Evolutionary conservation across 2,329 filamentous ascomycete genomes (phyloP), one percentile per base, ranked within the genome.

Genomic region (Tolypocladium ophioglossoides): DNA sequence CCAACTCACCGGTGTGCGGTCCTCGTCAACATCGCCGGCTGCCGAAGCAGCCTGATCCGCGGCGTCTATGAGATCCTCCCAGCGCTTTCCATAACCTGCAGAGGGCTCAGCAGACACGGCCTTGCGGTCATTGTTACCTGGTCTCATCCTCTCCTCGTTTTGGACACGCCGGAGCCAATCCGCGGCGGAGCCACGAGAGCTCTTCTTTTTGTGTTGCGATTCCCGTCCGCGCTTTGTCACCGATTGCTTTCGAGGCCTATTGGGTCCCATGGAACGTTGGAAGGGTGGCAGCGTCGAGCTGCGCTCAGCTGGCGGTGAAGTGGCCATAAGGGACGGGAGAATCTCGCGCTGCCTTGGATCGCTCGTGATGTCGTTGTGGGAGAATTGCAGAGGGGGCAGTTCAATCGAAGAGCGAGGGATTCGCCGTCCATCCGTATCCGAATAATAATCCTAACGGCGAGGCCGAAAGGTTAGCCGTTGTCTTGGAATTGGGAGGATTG

Each of bases 41-140:
- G 91, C 91, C 57, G 90, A 96, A 35, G 92, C 91, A 53, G 80
- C 72, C 54, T 74, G 71, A 56, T 73, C 72, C 39, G 89, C 92
- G 52, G 92, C 92, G 70, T 96, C 91, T 60, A 97, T 95, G 57
- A 97, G 78, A 70, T 97, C 92, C 70, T 96, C 90, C 94, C 92
- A 97, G 64, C 92, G 81, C 73, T 94, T 95, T 60, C 89, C 91
- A 71, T 88, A 87, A 56, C 87, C 86, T 22, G 82, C 84, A 54
- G 86, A 82, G 27, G 91, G 91, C 70, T 96, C 92, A 44, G 89
- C 89, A 18, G 90, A 95, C 61, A 88, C 81, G 54, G 90, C 89
- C 72, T 96, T 95, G 58, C 89, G 82, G 63, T 89, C 84, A 62
- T 86, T 84, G 55, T 85, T 80, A 64, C 75, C 76, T 14, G 77